Evolutionary conservation across 257 asterid species (phyloP).

Genomic region (Plantago ovata): DNA sequence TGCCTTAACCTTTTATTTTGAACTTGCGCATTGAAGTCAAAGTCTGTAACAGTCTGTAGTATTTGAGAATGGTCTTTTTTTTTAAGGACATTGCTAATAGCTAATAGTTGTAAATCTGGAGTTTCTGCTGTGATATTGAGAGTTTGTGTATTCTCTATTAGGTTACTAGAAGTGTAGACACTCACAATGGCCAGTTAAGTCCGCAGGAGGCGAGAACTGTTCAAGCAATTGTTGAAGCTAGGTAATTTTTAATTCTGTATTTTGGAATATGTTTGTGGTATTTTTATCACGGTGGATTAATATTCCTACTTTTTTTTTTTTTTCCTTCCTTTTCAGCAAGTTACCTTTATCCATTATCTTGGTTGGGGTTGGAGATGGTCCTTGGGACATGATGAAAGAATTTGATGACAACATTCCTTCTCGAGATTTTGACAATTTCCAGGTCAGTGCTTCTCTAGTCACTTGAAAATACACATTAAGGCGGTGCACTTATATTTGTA

Average conservation of each 20-base stretch:
- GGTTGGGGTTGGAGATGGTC: constrained; percentile 97
- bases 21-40: no score
- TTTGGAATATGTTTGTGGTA: constrained; percentile 13
- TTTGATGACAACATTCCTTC: constrained; percentile 90
- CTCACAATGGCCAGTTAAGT: constrained; percentile 70
- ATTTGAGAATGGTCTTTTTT: not conserved
- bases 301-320: constrained; percentile 18
- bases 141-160: constrained; percentile 20
- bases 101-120: not conserved
- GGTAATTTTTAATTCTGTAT: constrained; percentile 32
- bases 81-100: no score
- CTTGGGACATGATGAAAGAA: constrained; percentile 94
- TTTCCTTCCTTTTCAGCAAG: constrained; percentile 72
- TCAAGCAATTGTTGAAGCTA: constrained; percentile 86
- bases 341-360: constrained; percentile 73
- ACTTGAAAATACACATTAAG: not conserved
- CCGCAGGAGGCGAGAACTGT: constrained; percentile 95
- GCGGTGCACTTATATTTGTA: not conserved
- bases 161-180: constrained; percentile 97
- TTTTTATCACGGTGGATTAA: constrained; percentile 1
- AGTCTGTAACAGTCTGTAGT: no score
- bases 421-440: constrained; percentile 81
- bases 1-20: no score
- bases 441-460: constrained; percentile 38
- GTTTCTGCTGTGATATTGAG: constrained; percentile 14